Conservation (phyloP, 495 filamentous ascomycete genomes). For the Penicillium cosmopolitanum region DNA sequence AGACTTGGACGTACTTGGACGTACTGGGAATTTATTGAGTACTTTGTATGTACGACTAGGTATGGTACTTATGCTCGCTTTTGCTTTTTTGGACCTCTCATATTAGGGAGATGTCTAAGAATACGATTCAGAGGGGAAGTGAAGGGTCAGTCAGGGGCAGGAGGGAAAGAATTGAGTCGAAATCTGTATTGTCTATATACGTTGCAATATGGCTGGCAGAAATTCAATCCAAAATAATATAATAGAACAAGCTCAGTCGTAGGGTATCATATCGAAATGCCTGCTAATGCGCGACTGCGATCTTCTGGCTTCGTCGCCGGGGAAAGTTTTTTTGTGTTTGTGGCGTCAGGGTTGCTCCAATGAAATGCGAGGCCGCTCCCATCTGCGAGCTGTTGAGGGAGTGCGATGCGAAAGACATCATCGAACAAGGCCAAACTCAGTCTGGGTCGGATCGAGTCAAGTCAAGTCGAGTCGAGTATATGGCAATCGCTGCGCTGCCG, state of each 20-base stretch:
- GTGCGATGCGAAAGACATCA: too few relatives aligned
- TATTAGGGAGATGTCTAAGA: neutral
- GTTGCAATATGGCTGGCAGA: constrained; percentile 18
- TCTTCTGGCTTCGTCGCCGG: constrained; percentile 37
- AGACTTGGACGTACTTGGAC: neutral
- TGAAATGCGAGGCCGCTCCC: constrained; percentile 17
- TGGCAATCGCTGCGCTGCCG: neutral
- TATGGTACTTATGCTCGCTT: too few relatives aligned
- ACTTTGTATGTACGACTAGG: neutral
- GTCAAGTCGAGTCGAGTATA: neutral
- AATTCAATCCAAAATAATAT: constrained; percentile 20
- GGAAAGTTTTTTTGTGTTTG: constrained; percentile 23
- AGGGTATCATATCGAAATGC: constrained; percentile 57
- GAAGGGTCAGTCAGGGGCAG: too few relatives aligned
- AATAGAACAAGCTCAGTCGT: constrained; percentile 45
- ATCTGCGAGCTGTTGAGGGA: neutral
- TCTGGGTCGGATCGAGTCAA: neutral
- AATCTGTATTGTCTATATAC: constrained; percentile 30
- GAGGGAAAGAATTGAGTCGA: neutral
- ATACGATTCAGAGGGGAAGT: too few relatives aligned
- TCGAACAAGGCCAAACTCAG: neutral
- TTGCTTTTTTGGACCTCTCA: neutral
- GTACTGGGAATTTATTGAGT: too few relatives aligned
- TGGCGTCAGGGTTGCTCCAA: constrained; percentile 25
- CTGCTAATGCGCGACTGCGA: constrained; percentile 53